Percentiles rank a stretch among this genome's conserved stretches.
These are phyloP conservation scores for Nakazawaea wickerhamii DNA, from an alignment of 805 yeast species.

Conservation along the genomic window DNA sequence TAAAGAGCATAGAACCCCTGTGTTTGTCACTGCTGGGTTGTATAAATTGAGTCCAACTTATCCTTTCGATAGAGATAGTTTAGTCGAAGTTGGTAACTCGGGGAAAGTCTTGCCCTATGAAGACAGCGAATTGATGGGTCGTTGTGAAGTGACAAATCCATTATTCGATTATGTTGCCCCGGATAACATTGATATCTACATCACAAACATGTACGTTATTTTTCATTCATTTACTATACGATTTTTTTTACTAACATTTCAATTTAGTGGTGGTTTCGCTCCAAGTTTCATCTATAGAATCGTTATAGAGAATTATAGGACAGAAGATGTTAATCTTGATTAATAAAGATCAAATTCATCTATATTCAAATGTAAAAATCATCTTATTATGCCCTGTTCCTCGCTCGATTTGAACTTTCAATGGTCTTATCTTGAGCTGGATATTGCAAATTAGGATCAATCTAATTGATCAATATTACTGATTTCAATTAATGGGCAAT, in stretches of 20 bases:
- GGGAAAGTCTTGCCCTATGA: slow-evolving; percentile 81
- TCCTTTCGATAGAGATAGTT: slow-evolving; percentile 79
- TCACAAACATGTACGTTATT: slow-evolving; percentile 65
- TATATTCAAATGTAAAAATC: too few relatives aligned
- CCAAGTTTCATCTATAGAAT: slow-evolving; percentile 95
- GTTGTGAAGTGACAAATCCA: slow-evolving; percentile 81
- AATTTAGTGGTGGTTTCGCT: slow-evolving; percentile 74
- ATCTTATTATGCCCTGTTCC: slow-evolving; percentile 69
- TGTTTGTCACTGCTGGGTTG: slow-evolving; percentile 89
- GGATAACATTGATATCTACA: slow-evolving; percentile 87
- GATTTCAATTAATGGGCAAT: slow-evolving; percentile 40
- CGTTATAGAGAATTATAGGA: slow-evolving; percentile 88
- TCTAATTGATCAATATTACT: background rate
- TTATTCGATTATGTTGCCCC: slow-evolving; percentile 89
- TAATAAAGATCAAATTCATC: slow-evolving; percentile 21
- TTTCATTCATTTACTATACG: background rate
- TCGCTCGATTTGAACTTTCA: slow-evolving; percentile 46
- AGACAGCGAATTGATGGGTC: slow-evolving; percentile 61
- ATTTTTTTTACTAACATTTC: slow-evolving; percentile 10
- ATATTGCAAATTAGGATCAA: slow-evolving; percentile 24
- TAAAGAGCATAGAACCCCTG: slow-evolving; percentile 92
- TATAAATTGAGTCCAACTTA: slow-evolving; percentile 90
- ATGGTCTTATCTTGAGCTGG: slow-evolving; percentile 57
- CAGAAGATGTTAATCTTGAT: slow-evolving; percentile 68
- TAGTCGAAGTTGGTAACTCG: slow-evolving; percentile 88